Evolutionary conservation across 345 rosid species (phyloP).

Genomic region (Euphorbia tirucalli): DNA sequence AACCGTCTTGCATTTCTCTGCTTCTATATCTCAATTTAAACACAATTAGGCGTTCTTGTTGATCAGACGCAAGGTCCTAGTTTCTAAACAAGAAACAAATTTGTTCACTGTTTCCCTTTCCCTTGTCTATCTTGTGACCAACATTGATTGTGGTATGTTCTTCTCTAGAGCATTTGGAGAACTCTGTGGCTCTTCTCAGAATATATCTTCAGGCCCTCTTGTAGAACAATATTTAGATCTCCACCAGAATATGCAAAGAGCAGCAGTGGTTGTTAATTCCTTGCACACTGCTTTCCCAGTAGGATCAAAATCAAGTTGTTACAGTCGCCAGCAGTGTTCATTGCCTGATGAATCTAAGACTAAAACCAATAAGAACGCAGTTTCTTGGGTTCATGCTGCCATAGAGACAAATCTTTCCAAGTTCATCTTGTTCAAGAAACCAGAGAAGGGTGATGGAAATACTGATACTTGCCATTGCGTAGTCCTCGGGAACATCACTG

Average conservation of each 20-base stretch:
- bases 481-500: constrained; percentile 24
- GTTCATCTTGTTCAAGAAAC: constrained; percentile 38
- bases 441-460: constrained; percentile 17
- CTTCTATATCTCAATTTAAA: not conserved
- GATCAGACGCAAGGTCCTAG: no score
- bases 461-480: constrained; percentile 23
- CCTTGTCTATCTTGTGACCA: not conserved
- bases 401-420: constrained; percentile 35
- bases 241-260: constrained; percentile 33
- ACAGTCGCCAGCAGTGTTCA: no score
- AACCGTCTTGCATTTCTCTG: not conserved
- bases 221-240: constrained; percentile 41
- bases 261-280: constrained; percentile 25
- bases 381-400: constrained; percentile 46
- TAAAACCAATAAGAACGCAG: constrained; percentile 31
- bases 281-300: constrained; percentile 20
- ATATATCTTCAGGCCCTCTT: constrained; percentile 29
- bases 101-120: not conserved
- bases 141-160: not conserved
- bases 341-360: no score
- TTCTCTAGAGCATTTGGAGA: constrained; percentile 36
- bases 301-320: constrained; percentile 23
- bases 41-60: not conserved
- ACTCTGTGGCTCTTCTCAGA: constrained; percentile 33
- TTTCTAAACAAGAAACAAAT: no score